phyloP scores from a whole-genome alignment of 2,329 filamentous ascomycete species.

The Penicillium occitanis region DNA sequence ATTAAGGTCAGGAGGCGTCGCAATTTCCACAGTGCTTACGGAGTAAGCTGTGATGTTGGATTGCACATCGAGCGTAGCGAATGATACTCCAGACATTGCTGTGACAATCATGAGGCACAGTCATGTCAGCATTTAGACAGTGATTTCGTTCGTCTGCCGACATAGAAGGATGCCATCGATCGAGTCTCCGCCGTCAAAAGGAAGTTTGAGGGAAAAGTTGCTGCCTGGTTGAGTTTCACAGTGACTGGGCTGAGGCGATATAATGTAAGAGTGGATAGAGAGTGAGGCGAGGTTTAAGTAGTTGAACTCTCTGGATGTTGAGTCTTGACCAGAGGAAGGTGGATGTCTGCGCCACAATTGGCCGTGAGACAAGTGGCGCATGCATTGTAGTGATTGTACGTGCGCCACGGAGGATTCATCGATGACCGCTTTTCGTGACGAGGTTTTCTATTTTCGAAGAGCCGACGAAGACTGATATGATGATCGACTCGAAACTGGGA shows the following conservation, averaged over 20 bases:
- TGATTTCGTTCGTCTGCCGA: not conserved
- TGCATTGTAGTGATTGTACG: not conserved
- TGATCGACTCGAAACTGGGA: not conserved
- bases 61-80: not conserved
- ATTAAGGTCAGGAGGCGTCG: not conserved
- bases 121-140: not conserved
- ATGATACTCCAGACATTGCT: not conserved
- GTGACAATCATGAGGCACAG: not conserved
- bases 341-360: not conserved
- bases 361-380: constrained; percentile 1
- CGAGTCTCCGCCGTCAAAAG: not conserved
- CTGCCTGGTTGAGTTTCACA: constrained; percentile 4
- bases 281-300: constrained; percentile 3
- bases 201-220: not conserved
- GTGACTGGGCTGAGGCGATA: not conserved
- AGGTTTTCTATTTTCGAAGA: not conserved
- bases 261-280: constrained; percentile 10
- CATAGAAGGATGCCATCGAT: not conserved
- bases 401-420: not conserved
- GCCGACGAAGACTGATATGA: not conserved
- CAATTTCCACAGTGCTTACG: not conserved
- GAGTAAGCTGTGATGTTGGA: not conserved
- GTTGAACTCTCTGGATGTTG: not conserved
- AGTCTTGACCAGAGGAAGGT: not conserved
- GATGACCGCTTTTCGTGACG: not conserved